Base-by-base conservation (phyloP, 768 basidiomycete species). In the Pleurotus salmoneostramineus region DNA sequence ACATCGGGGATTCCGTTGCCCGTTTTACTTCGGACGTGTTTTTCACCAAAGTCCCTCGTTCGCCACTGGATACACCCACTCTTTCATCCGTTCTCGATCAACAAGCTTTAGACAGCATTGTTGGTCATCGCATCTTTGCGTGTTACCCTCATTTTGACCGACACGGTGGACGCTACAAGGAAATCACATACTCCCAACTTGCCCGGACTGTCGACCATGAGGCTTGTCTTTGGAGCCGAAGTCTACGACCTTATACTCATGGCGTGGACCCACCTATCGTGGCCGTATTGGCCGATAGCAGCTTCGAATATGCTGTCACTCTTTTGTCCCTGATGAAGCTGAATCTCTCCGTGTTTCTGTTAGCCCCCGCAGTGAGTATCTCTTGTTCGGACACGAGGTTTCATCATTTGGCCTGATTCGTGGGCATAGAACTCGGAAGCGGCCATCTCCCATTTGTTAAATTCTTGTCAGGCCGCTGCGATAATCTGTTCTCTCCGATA, bases 361-460 rank as follows among this genome's bases (percentile, higher is more conserved):
- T 61, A 14, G 58, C 60, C 5, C 57, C 60, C 11, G 35, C 57
- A 6, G 60, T 61, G 37, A 12, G 59, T 50, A 8, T 11, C 33
- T 43, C 7, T 37, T 27, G 21, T 27, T 27, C 21, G 21, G 21
- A 27, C 21, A 27, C n/a, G 21, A 27, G 21, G 21, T 27, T 3
- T 27, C 21, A n/a, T n/a, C n/a, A n/a, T n/a, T n/a, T n/a, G n/a
- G n/a, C n/a, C n/a, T n/a, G n/a, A n/a, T n/a, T n/a, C n/a, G n/a
- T n/a, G n/a, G n/a, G n/a, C n/a, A n/a, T n/a, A 60, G 60, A 60
- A 60, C 27, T 60, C 60, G 33, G 60, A 60, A 50, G 45, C 57
- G 11, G 60, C 60, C 6, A 10, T 60, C 3, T 31, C 12, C 15
- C 60, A 60, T 58, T 49, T 60, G 33, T 51, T 60, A 31, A 40